Percentiles rank a stretch among this genome's conserved stretches.
These are phyloP conservation scores for Trichoderma erinaceum DNA, from an alignment of 495 filamentous ascomycete genomes.

Conservation along the genomic window DNA sequence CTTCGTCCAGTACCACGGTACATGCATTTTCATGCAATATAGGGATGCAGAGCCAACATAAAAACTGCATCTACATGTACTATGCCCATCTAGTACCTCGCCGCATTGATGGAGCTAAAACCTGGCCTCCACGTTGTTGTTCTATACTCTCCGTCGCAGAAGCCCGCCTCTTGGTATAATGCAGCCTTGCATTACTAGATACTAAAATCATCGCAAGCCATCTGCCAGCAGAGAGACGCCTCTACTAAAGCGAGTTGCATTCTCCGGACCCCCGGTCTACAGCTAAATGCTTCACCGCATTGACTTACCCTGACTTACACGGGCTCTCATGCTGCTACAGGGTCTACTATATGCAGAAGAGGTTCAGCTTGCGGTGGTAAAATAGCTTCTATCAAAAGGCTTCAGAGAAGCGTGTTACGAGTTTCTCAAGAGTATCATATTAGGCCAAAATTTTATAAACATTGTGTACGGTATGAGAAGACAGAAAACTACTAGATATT, in stretches of 20 bases:
- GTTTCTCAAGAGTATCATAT: no score
- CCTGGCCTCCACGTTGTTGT: no score
- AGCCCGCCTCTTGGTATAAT: background rate
- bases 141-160: background rate
- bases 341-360: no score
- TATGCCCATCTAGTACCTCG: background rate
- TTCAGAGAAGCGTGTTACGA: no score
- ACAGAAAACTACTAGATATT: background rate
- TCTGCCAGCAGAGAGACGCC: background rate
- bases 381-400: no score
- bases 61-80: background rate
- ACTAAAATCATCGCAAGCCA: background rate
- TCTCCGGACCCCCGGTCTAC: background rate
- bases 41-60: background rate
- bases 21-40: background rate
- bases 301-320: background rate
- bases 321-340: no score
- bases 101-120: no score
- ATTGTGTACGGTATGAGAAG: background rate
- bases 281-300: constrained; percentile 6
- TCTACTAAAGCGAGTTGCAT: background rate
- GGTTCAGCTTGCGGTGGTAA: no score
- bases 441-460: background rate
- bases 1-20: background rate
- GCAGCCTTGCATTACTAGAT: background rate